Base-by-base conservation (phyloP, 2,329 filamentous ascomycete genomes). In the Helminthosporium solani region DNA sequence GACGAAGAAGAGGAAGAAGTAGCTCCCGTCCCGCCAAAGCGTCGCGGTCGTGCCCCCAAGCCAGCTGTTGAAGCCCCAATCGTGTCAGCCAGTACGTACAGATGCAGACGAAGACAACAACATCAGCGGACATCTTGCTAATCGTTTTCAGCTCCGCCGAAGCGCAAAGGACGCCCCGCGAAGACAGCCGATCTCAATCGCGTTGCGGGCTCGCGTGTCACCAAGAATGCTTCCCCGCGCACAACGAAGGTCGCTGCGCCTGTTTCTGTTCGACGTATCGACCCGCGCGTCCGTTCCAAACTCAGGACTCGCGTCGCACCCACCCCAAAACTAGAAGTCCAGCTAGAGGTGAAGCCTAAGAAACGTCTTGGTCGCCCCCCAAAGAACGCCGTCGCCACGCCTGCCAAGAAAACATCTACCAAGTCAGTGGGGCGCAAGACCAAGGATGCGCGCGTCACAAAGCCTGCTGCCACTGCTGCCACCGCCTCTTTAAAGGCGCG, bases 191-290 rank as follows among this genome's bases (percentile, higher is more conserved):
- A 54, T 11, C 52, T 58, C 35, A 45, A 49, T 30, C 49, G 51
- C 30, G 57, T 58, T 16, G 50, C 45, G 18, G 56, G 53, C 35
- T 47, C 61, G 2, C 60, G 60, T 36, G 49, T 64, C 39, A 41
- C 44, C 34, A 63, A 64, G 44, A 27, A 16, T 6, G 4, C 52
- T 12, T 49, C 44, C 27, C 41, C 49, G 21, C 38, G 31, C 41
- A 21, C 47, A 18, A 52, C 45, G 31, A 42, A 18, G 20, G 6
- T 33, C 11, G 28, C 34, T 11, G 18, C 39, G 20, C 12, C 38
- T 47, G 46, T 48, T 11, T 15, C 46, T 2, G 40, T 46, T 18
- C 44, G 46, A 9, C 58, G 55, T 8, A 51, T 60, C 31, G 46
- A 60, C 27, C 52, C 61, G 2, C 56, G 52, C 37, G 41, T 54